Evolutionary conservation across 805 yeast genomes (phyloP), one percentile per base, ranked within the genome.

Genomic region (Schwanniomyces pseudopolymorphus): DNA sequence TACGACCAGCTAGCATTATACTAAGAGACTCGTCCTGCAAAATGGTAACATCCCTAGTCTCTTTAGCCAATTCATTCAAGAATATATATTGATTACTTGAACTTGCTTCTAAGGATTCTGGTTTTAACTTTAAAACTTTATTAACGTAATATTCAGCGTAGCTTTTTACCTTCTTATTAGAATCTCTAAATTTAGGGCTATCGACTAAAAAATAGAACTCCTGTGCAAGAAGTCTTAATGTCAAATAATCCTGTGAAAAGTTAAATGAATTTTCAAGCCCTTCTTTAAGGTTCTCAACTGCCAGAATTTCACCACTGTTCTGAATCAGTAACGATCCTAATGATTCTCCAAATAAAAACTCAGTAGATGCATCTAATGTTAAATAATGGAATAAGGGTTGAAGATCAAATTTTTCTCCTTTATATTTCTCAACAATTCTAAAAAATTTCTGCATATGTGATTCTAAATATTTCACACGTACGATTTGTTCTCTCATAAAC

Each of bases 1-100:
- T 83, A 53, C 83, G 67, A 25, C 81, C 83, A 13, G 83, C 83
- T 19, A 78, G 58, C 48, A 78, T 65, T 46, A 79, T 72, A 55
- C 76, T 78, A 57, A 78, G 64, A 33, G 76, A 65, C 60, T 79
- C 82, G 56, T 77, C 80, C 41, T 81, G 66, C 48, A 78, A 71
- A n/a, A 69, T 67, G 43, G 49, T 60, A 16, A 78, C 77, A 53
- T 79, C 74, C 44, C 72, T 66, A 13, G 81, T 76, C 57, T 75
- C 75, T 57, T 72, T 71, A 42, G 67, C 76, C 48, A 78, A 67
- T 53, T 77, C 81, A 42, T 69, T 66, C 47, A 79, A 68, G 58
- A 78, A 77, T 9, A 75, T 69, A 51, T 74, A 78, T 19, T 73
- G 67, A 26, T 64, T 76, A 36, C 54, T 58, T 14, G 69, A 64